Evolutionary conservation across 257 asterid genomes (phyloP).

Genomic region (Haberlea rhodopensis): DNA sequence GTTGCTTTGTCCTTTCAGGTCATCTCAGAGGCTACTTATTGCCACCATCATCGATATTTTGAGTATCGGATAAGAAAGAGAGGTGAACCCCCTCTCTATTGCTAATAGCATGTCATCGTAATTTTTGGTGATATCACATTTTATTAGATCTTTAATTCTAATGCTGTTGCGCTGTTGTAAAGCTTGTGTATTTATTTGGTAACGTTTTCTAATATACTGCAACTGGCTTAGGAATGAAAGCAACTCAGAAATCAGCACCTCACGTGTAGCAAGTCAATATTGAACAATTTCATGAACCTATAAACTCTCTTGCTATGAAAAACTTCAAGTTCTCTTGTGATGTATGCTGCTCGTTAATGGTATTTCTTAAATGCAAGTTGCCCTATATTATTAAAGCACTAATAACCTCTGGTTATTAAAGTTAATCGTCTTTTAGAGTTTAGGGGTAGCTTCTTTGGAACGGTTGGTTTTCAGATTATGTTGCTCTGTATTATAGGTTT

Average conservation of each 20-base stretch:
- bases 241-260: slow-evolving; percentile 17
- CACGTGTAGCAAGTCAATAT: too few species aligned
- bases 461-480: background rate
- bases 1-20: too few species aligned
- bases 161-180: background rate
- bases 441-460: slow-evolving; percentile 14
- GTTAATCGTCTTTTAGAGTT: slow-evolving; percentile 7
- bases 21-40: too few species aligned
- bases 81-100: too few species aligned
- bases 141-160: background rate
- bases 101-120: too few species aligned
- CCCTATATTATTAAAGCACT: background rate
- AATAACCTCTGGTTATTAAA: background rate
- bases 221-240: slow-evolving; percentile 9
- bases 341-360: background rate
- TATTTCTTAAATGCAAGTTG: background rate
- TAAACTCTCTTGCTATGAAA: too few species aligned
- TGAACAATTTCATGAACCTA: too few species aligned
- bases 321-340: background rate
- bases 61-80: too few species aligned
- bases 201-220: background rate
- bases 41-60: too few species aligned
- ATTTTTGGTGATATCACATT: too few species aligned
- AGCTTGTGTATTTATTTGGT: background rate
- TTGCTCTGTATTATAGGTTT: background rate